Conservation (phyloP, 2,329 filamentous ascomycete species). For the Nothophaeocryptopus gaeumannii region DNA sequence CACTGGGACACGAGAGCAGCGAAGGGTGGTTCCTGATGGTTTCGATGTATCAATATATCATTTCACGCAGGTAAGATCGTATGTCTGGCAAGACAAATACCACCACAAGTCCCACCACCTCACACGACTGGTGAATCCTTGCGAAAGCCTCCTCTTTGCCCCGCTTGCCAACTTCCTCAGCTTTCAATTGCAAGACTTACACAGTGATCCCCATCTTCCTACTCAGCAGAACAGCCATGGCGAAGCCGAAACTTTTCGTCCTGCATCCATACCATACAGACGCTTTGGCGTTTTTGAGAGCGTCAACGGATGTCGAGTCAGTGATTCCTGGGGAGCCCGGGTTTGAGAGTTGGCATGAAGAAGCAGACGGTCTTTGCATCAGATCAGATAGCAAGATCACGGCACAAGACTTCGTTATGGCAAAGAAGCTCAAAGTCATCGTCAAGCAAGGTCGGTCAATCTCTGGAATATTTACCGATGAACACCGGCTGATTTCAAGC, state of each 20-base stretch:
- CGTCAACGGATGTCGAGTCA: conserved; percentile 16
- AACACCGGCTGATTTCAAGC: too few relatives aligned
- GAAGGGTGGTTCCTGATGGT: too few relatives aligned
- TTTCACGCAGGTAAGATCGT: too few relatives aligned
- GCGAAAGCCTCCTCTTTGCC: conserved; percentile 5
- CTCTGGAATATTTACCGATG: too few relatives aligned
- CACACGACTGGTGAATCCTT: neutral
- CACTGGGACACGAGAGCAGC: too few relatives aligned
- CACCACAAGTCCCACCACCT: too few relatives aligned
- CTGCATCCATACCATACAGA: conserved; percentile 33
- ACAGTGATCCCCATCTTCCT: neutral
- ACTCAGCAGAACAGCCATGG: neutral
- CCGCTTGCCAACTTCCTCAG: conserved; percentile 6
- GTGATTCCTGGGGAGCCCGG: conserved; percentile 24
- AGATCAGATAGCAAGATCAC: conserved; percentile 27
- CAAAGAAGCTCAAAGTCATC: conserved; percentile 42
- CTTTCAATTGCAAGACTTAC: neutral
- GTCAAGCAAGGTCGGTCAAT: conserved; percentile 38
- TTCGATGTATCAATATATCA: too few relatives aligned
- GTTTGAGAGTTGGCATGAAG: conserved; percentile 17
- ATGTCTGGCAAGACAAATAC: too few relatives aligned
- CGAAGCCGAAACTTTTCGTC: conserved; percentile 18
- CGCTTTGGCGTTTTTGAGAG: conserved; percentile 24
- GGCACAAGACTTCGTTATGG: conserved; percentile 24
- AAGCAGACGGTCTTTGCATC: conserved; percentile 28